phyloP scores from a whole-genome alignment of 75 land plant species.

The Picea sitchensis region DNA sequence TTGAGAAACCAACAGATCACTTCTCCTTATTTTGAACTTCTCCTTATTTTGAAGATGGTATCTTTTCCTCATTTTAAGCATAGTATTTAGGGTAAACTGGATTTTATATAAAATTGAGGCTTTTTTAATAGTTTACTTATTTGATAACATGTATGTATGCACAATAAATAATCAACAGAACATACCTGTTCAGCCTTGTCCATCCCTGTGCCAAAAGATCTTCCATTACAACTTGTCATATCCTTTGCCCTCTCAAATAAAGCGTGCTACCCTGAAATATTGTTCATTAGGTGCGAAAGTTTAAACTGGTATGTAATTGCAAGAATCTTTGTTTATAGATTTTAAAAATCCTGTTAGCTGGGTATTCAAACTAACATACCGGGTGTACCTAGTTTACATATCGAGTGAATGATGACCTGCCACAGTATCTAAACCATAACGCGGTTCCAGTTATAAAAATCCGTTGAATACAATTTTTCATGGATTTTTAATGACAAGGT shows the following conservation, averaged over 20 bases:
- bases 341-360: background rate
- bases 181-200: constrained; percentile 27
- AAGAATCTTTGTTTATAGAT: too few species aligned
- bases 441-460: constrained; percentile 97
- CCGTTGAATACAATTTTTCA: constrained; percentile 21
- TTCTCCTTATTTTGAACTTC: too few species aligned
- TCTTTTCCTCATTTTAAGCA: too few species aligned
- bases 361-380: background rate
- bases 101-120: too few species aligned
- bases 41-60: too few species aligned
- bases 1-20: too few species aligned
- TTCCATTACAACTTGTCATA: constrained; percentile 27
- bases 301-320: too few species aligned
- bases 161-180: too few species aligned
- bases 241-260: constrained; percentile 17
- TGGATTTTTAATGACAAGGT: background rate
- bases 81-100: too few species aligned
- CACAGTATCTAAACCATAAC: constrained; percentile 89
- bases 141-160: too few species aligned
- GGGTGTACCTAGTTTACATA: constrained; percentile 36
- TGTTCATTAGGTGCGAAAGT: too few species aligned
- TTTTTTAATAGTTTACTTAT: too few species aligned
- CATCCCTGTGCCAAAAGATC: constrained; percentile 40
- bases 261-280: constrained; percentile 15
- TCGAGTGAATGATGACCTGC: constrained; percentile 89